Conservation (phyloP, 2,329 filamentous ascomycete genomes). For the Cordyceps militaris region DNA sequence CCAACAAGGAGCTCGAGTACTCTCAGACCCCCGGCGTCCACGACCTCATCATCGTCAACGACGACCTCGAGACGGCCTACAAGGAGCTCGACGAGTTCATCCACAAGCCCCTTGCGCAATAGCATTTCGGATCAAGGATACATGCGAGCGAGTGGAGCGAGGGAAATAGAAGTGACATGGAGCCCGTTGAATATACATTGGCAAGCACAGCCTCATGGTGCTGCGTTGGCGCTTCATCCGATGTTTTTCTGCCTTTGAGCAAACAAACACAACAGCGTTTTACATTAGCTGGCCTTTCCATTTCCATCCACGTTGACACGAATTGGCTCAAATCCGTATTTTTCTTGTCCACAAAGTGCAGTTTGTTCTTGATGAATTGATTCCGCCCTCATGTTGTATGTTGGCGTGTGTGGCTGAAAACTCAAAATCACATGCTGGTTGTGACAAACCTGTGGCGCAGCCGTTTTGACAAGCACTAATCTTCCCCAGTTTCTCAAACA, state of each 20-base stretch:
- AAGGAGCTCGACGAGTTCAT: conserved; percentile 45
- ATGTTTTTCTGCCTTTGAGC: neutral
- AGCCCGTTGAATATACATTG: neutral
- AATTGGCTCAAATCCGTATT: neutral
- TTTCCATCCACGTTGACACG: too few relatives aligned
- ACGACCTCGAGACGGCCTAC: conserved; percentile 43
- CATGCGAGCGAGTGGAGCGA: neutral
- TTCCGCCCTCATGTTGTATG: conserved; percentile 12
- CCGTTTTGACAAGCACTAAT: neutral
- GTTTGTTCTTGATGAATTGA: neutral
- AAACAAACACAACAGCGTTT: neutral
- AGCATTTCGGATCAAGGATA: neutral
- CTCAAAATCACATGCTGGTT: conserved; percentile 13
- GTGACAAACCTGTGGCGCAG: conserved; percentile 8
- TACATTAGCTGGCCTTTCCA: too few relatives aligned
- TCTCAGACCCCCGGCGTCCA: conserved; percentile 55
- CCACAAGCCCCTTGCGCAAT: conserved; percentile 26
- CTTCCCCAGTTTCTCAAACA: conserved; percentile 9
- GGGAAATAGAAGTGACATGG: neutral
- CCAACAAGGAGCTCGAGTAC: conserved; percentile 67
- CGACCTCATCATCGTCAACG: conserved; percentile 32
- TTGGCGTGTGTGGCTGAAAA: conserved; percentile 15
- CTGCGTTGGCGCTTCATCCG: neutral
- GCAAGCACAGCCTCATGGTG: neutral
- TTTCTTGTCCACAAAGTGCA: neutral